phyloP scores from a whole-genome alignment of 495 filamentous ascomycete species.

The Xylaria intraflava region DNA sequence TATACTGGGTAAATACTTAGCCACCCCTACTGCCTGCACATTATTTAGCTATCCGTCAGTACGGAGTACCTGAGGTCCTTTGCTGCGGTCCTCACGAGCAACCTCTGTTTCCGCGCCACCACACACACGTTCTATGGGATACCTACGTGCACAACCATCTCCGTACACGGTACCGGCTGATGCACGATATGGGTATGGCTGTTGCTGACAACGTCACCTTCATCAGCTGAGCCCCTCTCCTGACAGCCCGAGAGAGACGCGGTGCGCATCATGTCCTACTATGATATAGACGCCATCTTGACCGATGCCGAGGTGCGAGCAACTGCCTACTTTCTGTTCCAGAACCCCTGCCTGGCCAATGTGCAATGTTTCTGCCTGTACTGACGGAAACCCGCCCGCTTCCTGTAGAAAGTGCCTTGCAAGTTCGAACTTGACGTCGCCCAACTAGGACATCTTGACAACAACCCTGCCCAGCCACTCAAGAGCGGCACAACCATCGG shows the following conservation, averaged over 20 bases:
- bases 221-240: neutral
- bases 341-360: neutral
- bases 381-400: neutral
- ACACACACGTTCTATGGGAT: too few species aligned
- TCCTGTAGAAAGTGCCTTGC: constrained; percentile 79
- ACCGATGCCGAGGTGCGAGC: constrained; percentile 75
- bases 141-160: too few species aligned
- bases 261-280: constrained; percentile 67
- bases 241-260: neutral
- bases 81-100: too few species aligned
- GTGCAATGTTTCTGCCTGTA: too few species aligned
- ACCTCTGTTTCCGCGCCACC: too few species aligned
- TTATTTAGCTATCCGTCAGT: too few species aligned
- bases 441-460: constrained; percentile 82
- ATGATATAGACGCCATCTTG: constrained; percentile 88
- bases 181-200: neutral
- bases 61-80: too few species aligned
- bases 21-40: too few species aligned
- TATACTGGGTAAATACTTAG: too few species aligned
- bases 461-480: constrained; percentile 53
- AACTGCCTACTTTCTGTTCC: neutral
- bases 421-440: constrained; percentile 86
- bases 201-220: neutral
- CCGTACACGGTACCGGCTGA: too few species aligned
- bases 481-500: constrained; percentile 71